Evolutionary conservation across 2,329 filamentous ascomycete species (phyloP).

Genomic region (Fusarium foetens): DNA sequence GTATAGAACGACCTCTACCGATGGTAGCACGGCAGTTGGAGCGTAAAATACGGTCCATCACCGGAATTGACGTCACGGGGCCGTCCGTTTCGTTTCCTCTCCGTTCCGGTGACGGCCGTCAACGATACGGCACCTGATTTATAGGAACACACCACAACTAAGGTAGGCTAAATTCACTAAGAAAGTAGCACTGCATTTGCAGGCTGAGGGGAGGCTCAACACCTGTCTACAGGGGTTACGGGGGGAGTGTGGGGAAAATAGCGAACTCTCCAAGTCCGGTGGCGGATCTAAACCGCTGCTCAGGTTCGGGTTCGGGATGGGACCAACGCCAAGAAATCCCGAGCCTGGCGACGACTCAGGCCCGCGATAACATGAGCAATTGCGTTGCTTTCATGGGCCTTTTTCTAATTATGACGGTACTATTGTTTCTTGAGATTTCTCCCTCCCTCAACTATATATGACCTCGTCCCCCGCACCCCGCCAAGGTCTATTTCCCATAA

Average conservation of each 20-base stretch:
- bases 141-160: constrained; percentile 25
- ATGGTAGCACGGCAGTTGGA: neutral
- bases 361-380: constrained; percentile 17
- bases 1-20: neutral
- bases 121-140: constrained; percentile 14
- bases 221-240: neutral
- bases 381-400: neutral
- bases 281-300: constrained; percentile 37
- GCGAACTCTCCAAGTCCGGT: constrained; percentile 12
- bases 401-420: constrained; percentile 19
- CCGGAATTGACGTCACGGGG: constrained; percentile 33
- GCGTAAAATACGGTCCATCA: constrained; percentile 9
- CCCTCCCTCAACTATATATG: constrained; percentile 38
- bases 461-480: constrained; percentile 33
- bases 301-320: constrained; percentile 26
- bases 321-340: constrained; percentile 31
- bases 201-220: constrained; percentile 20
- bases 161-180: neutral
- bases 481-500: constrained; percentile 20
- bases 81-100: constrained; percentile 13
- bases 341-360: constrained; percentile 33
- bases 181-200: neutral
- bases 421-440: constrained; percentile 2
- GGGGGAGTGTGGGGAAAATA: constrained; percentile 26
- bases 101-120: constrained; percentile 14